Conservation (phyloP, 345 rosid genomes). For the Mercurialis annua region DNA sequence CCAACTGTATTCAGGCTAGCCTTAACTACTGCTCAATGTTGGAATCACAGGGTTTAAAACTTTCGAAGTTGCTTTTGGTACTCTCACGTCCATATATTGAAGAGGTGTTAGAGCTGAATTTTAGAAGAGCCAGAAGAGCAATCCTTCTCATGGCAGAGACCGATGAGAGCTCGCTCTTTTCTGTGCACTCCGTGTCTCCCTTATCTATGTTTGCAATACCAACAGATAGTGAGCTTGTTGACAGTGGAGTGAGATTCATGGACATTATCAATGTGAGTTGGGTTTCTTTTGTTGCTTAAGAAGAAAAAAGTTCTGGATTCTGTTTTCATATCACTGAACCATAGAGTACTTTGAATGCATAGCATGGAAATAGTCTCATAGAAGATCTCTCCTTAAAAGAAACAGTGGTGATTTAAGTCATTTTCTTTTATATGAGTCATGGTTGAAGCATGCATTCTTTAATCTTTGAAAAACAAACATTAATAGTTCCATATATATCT, state of each 20-base stretch:
- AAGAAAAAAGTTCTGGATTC: neutral
- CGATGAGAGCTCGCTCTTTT: slow-evolving; percentile 51
- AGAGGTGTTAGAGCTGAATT: slow-evolving; percentile 87
- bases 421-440: neutral
- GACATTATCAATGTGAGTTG: slow-evolving; percentile 68
- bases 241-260: slow-evolving; percentile 78
- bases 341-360: neutral
- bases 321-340: neutral
- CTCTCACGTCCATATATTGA: slow-evolving; percentile 79
- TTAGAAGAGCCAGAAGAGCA: slow-evolving; percentile 72
- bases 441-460: neutral
- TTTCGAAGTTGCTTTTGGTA: slow-evolving; percentile 84
- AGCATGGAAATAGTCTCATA: neutral
- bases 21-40: slow-evolving; percentile 69
- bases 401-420: neutral
- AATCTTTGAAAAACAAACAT: neutral
- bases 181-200: slow-evolving; percentile 49
- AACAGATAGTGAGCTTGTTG: slow-evolving; percentile 58
- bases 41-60: slow-evolving; percentile 78
- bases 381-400: neutral
- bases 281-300: slow-evolving; percentile 12
- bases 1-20: slow-evolving; percentile 72
- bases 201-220: slow-evolving; percentile 58
- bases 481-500: neutral
- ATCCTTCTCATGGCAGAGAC: slow-evolving; percentile 53